Evolutionary conservation across 2,329 filamentous ascomycete genomes (phyloP).

Genomic region (Cordyceps farinosa): DNA sequence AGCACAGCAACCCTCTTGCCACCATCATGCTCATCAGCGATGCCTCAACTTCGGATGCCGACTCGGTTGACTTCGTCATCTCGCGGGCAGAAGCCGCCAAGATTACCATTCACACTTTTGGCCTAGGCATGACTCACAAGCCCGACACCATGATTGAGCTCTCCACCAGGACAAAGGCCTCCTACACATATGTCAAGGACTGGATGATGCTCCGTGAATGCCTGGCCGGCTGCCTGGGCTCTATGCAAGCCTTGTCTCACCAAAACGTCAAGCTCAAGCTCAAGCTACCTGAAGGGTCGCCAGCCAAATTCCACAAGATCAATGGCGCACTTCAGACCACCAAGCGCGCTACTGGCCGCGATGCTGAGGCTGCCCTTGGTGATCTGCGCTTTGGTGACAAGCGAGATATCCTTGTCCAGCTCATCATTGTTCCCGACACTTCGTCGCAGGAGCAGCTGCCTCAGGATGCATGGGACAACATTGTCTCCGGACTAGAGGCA

Average conservation of each 20-base stretch:
- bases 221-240: slow-evolving; percentile 85
- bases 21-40: slow-evolving; percentile 97
- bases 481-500: slow-evolving; percentile 91
- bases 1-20: slow-evolving; percentile 90
- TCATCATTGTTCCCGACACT: slow-evolving; percentile 86
- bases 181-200: slow-evolving; percentile 97
- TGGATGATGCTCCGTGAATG: slow-evolving; percentile 99
- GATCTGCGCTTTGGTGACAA: slow-evolving; percentile 96
- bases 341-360: slow-evolving; percentile 89
- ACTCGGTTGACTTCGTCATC: slow-evolving; percentile 96
- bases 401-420: slow-evolving; percentile 85
- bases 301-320: slow-evolving; percentile 98
- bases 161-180: slow-evolving; percentile 91
- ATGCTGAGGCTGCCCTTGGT: slow-evolving; percentile 87
- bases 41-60: slow-evolving; percentile 87
- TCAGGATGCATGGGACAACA: slow-evolving; percentile 94
- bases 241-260: slow-evolving; percentile 91
- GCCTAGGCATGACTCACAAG: slow-evolving; percentile 93
- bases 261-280: slow-evolving; percentile 97
- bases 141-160: slow-evolving; percentile 98
- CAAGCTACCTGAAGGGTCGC: slow-evolving; percentile 89
- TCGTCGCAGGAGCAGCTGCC: slow-evolving; percentile 78
- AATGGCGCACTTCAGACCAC: slow-evolving; percentile 94
- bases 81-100: slow-evolving; percentile 96
- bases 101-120: slow-evolving; percentile 95